These are phyloP conservation scores for Prunus yedoensis DNA, from an alignment of 331 rosid species.

Conservation along the genomic window DNA sequence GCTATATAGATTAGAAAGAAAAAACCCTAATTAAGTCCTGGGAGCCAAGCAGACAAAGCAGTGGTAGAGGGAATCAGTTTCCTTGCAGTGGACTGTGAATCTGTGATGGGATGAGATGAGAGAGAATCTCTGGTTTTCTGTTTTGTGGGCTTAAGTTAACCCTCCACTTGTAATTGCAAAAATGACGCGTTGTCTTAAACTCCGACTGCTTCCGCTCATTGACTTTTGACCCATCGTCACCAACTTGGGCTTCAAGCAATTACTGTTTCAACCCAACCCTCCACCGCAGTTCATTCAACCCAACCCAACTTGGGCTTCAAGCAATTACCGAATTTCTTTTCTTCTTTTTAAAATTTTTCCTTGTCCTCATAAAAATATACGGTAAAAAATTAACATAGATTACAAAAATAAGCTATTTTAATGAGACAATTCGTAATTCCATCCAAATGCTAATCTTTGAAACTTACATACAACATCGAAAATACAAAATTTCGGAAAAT, in stretches of 20 bases:
- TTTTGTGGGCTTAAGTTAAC: conserved; percentile 1
- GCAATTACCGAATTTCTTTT: background rate
- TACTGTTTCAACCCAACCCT: background rate
- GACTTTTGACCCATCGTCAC: no score
- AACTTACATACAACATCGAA: background rate
- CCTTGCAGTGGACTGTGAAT: background rate
- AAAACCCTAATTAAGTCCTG: no score
- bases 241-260: conserved; percentile 5
- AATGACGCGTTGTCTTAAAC: background rate
- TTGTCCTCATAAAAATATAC: no score
- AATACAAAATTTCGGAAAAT: background rate
- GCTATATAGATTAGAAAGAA: no score
- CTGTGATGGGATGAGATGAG: background rate
- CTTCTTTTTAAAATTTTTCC: background rate
- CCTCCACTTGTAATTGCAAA: background rate
- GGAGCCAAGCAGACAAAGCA: background rate
- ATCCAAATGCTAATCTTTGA: no score
- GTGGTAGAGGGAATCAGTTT: background rate
- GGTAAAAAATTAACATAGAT: no score
- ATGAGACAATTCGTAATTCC: no score
- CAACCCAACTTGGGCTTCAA: background rate
- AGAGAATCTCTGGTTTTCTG: background rate
- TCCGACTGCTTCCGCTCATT: background rate
- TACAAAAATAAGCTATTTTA: no score
- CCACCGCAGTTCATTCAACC: no score